phyloP scores from a whole-genome alignment of 345 rosid genomes.

The Citropsis articulata region DNA sequence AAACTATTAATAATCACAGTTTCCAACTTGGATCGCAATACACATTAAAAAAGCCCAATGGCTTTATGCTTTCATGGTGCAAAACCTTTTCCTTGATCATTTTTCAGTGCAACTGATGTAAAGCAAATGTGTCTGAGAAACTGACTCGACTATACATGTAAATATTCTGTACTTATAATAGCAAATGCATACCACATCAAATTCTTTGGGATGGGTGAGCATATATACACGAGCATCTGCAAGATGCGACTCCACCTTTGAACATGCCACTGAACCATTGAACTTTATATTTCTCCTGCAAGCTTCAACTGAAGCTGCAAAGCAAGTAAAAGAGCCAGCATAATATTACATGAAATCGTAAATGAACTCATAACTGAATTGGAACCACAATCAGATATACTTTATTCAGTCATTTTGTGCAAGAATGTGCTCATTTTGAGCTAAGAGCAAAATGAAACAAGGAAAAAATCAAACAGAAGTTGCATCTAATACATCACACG shows the following conservation, averaged over 20 bases:
- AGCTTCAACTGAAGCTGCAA: constrained; percentile 83
- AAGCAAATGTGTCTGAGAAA: constrained; percentile 4
- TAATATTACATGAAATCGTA: neutral
- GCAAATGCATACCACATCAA: constrained; percentile 70
- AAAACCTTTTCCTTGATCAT: neutral
- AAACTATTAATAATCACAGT: neutral
- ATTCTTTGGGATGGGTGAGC: constrained; percentile 95
- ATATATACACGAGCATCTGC: constrained; percentile 95
- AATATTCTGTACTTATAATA: neutral
- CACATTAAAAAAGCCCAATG: neutral
- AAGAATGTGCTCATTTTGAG: neutral
- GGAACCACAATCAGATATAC: neutral
- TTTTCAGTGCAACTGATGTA: neutral
- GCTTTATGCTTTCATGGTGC: constrained; percentile 1
- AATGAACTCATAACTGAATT: neutral
- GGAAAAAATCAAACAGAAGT: neutral
- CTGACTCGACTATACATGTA: neutral
- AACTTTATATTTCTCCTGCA: constrained; percentile 89
- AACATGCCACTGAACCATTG: constrained; percentile 80
- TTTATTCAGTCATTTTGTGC: neutral
- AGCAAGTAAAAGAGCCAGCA: constrained; percentile 3
- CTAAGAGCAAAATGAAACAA: neutral
- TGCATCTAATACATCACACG: neutral
- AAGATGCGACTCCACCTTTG: constrained; percentile 91
- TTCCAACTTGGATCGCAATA: neutral